These are phyloP conservation scores for Carex kokanica DNA, from an alignment of 176 grass and related monocot genomes.

Conservation along the genomic window DNA sequence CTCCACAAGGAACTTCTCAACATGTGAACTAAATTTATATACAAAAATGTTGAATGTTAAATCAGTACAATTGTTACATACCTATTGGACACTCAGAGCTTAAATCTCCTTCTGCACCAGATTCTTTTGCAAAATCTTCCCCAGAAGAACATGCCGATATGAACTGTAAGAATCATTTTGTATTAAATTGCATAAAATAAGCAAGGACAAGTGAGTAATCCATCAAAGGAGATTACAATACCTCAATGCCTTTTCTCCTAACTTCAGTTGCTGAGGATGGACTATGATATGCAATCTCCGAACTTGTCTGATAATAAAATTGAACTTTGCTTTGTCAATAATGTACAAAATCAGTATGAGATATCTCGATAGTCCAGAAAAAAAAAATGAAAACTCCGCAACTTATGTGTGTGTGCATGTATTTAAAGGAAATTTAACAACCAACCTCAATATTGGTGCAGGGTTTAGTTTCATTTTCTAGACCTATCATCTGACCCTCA, in stretches of 20 bases:
- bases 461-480: neutral
- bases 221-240: neutral
- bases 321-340: neutral
- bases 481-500: neutral
- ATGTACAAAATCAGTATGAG: neutral
- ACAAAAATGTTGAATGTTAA: neutral
- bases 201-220: neutral
- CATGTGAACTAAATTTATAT: neutral
- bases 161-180: conserved; percentile 2
- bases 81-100: neutral
- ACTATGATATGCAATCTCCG: neutral
- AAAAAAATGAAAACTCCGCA: neutral
- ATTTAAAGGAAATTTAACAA: neutral
- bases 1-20: neutral
- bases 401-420: neutral
- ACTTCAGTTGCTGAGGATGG: neutral
- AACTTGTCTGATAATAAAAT: neutral
- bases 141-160: neutral
- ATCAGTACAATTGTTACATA: neutral
- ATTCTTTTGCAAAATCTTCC: neutral
- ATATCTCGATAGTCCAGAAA: neutral
- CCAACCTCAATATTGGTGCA: conserved; percentile 11
- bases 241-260: neutral
- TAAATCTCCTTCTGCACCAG: neutral
- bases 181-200: neutral